Evolutionary conservation across 106 monocot species (phyloP).

Genomic region (Dioscorea alata): DNA sequence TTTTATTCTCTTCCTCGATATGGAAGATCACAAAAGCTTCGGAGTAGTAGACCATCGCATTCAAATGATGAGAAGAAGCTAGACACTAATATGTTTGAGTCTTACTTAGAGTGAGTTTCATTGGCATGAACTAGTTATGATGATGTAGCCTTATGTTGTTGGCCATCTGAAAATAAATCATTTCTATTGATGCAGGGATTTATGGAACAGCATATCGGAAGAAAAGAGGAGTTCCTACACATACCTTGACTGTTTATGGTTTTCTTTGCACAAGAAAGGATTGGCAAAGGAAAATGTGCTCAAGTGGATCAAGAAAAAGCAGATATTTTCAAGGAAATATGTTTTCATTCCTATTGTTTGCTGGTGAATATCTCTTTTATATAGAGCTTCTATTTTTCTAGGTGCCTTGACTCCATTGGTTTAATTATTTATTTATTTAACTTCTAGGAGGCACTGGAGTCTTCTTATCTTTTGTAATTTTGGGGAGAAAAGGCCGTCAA

Average conservation of each 20-base stretch:
- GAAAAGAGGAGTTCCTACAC: slow-evolving; percentile 37
- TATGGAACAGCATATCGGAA: slow-evolving; percentile 51
- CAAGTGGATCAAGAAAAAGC: slow-evolving; percentile 53
- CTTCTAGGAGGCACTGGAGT: not conserved
- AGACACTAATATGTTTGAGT: slow-evolving; percentile 52
- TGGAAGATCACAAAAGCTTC: slow-evolving; percentile 6
- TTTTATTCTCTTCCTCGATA: slow-evolving; percentile 9
- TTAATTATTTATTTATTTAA: no score
- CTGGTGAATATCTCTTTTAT: slow-evolving; percentile 28
- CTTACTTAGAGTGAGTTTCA: slow-evolving; percentile 61
- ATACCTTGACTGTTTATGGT: slow-evolving; percentile 68
- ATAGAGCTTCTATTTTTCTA: not conserved
- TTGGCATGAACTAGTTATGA: not conserved
- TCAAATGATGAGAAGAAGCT: slow-evolving; percentile 32
- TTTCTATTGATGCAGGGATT: slow-evolving; percentile 26
- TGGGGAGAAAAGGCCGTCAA: no score
- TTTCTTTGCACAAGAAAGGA: slow-evolving; percentile 46
- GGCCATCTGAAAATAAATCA: no score
- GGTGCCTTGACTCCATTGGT: not conserved
- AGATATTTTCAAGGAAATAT: slow-evolving; percentile 62
- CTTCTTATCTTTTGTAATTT: no score
- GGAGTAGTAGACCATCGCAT: slow-evolving; percentile 1
- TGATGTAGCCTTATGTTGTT: no score
- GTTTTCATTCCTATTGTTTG: slow-evolving; percentile 77
- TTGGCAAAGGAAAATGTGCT: slow-evolving; percentile 40